Evolutionary conservation across 495 filamentous ascomycete genomes (phyloP).

Genomic region (Penicillium daleae): DNA sequence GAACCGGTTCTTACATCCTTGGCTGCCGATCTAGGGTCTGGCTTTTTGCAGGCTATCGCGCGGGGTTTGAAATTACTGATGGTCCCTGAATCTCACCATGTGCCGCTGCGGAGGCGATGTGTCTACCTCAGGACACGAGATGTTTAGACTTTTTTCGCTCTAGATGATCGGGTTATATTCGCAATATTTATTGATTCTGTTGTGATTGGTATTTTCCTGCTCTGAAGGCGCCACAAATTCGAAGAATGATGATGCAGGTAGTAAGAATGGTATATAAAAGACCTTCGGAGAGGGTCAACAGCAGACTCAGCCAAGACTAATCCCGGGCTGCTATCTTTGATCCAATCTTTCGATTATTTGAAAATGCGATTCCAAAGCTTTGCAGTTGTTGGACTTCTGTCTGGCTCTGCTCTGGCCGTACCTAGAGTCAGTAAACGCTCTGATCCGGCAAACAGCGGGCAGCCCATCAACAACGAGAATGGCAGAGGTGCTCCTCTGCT

Average conservation of each 20-base stretch:
- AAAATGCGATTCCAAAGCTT: conserved; percentile 29
- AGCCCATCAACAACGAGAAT: conserved; percentile 54
- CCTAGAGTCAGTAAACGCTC: conserved; percentile 31
- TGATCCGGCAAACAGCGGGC: conserved; percentile 47
- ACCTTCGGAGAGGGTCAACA: background rate
- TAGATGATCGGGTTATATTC: conserved; percentile 1
- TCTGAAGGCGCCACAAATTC: background rate
- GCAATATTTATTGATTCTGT: conserved; percentile 18
- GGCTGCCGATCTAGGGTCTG: conserved; percentile 2
- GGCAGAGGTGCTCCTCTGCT: conserved; percentile 60
- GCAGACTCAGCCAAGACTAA: background rate
- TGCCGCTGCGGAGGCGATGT: background rate
- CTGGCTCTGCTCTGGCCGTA: conserved; percentile 29
- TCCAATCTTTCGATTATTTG: background rate
- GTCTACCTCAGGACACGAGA: background rate
- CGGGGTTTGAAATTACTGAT: conserved; percentile 5
- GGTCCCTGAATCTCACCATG: conserved; percentile 17
- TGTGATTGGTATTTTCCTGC: background rate
- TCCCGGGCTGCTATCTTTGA: background rate
- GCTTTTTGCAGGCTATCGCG: conserved; percentile 9
- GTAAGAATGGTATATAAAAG: conserved; percentile 6
- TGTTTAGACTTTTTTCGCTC: background rate
- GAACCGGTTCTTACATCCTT: background rate
- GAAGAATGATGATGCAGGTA: background rate
- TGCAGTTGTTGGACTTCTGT: conserved; percentile 19